phyloP scores from a whole-genome alignment of 257 asterid species.

The Solanum sejunctum region DNA sequence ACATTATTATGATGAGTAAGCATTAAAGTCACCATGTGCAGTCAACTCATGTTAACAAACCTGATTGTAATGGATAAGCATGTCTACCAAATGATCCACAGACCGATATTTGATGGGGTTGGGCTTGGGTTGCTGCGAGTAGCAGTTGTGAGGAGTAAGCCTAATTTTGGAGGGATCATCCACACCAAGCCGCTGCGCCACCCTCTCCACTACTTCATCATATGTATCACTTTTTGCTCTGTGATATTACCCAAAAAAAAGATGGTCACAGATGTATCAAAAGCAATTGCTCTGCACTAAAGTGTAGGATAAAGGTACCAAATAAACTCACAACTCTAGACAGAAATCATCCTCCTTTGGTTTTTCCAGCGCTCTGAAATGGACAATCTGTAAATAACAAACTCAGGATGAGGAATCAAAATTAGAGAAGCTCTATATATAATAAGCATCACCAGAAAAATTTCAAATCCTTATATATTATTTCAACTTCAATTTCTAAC shows the following conservation, averaged over 20 bases:
- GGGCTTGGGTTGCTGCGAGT: constrained; percentile 98
- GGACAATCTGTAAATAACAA: constrained; percentile 55
- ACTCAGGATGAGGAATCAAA: background rate
- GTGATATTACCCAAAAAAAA: constrained; percentile 5
- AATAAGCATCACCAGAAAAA: no score
- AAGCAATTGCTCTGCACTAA: background rate
- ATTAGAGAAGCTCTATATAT: background rate
- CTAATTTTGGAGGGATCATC: constrained; percentile 91
- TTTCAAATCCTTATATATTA: no score
- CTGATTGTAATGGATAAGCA: constrained; percentile 99
- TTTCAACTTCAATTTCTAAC: no score
- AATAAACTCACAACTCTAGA: constrained; percentile 74
- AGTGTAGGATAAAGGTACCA: background rate
- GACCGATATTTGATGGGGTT: constrained; percentile 76
- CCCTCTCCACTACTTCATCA: constrained; percentile 91
- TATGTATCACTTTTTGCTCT: constrained; percentile 90
- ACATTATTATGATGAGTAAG: background rate
- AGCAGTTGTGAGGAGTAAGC: constrained; percentile 97
- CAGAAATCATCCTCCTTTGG: constrained; percentile 92
- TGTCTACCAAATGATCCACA: constrained; percentile 74
- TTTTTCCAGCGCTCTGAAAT: constrained; percentile 77
- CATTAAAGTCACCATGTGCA: background rate
- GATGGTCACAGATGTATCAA: constrained; percentile 4
- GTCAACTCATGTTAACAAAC: constrained; percentile 16
- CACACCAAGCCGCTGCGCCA: constrained; percentile 73